A percentile compares a stretch with the other conserved stretches of the same genome.
Evolutionary conservation across 257 asterid genomes (phyloP).

Genomic region (Leonotis leonurus): DNA sequence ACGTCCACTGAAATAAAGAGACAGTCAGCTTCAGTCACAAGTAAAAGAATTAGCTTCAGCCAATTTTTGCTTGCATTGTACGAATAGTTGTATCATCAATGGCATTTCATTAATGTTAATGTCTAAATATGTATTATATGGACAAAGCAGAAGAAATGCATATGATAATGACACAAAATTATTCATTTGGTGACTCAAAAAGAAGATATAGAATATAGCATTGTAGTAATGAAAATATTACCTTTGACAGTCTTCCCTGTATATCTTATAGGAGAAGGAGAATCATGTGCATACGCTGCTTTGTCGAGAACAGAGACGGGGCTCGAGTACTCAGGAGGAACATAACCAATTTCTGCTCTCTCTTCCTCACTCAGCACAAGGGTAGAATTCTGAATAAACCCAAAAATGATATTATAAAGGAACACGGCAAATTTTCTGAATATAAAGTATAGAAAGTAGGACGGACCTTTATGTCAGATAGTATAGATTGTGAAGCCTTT

Average conservation of each 20-base stretch:
- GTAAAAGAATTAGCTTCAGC: too few relatives aligned
- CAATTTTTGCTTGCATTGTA: too few relatives aligned
- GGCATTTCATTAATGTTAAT: too few relatives aligned
- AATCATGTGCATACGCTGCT: constrained; percentile 36
- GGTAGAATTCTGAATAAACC: constrained; percentile 47
- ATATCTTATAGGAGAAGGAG: constrained; percentile 59
- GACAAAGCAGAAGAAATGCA: too few relatives aligned
- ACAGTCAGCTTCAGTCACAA: too few relatives aligned
- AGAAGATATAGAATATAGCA: not conserved
- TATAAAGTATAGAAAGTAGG: constrained; percentile 4
- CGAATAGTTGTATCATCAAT: too few relatives aligned
- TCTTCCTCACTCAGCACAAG: constrained; percentile 39
- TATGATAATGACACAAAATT: too few relatives aligned
- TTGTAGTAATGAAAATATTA: constrained; percentile 19
- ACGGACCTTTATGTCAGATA: constrained; percentile 39
- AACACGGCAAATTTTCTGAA: not conserved
- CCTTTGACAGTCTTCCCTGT: constrained; percentile 46
- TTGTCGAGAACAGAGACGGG: constrained; percentile 85
- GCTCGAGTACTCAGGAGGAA: constrained; percentile 62
- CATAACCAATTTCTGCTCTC: constrained; percentile 34
- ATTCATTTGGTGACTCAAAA: not conserved
- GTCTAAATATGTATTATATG: too few relatives aligned
- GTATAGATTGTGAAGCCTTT: constrained; percentile 18
- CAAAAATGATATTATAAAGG: constrained; percentile 16
- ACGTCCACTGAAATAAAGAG: constrained; percentile 36